These are phyloP conservation scores for Fusarium mexicanum DNA, from an alignment of 2,329 filamentous ascomycete species.

Conservation along the genomic window DNA sequence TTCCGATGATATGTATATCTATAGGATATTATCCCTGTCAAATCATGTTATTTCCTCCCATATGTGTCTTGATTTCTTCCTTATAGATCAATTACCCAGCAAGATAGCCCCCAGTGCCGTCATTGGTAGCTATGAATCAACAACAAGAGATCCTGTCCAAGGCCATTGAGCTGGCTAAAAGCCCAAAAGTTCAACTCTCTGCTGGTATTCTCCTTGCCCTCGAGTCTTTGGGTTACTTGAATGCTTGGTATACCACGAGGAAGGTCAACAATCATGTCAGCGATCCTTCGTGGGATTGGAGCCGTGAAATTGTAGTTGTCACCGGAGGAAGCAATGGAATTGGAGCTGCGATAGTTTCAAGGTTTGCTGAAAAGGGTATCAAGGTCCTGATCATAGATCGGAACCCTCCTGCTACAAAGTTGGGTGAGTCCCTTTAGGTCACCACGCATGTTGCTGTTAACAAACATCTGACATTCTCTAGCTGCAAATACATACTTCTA, in stretches of 20 bases:
- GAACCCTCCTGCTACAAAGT: background rate
- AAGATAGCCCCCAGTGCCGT: fast-evolving
- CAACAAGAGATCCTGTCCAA: background rate
- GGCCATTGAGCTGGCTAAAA: background rate
- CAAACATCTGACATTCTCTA: background rate
- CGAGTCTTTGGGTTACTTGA: background rate
- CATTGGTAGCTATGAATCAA: background rate
- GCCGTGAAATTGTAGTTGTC: background rate
- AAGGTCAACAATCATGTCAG: background rate
- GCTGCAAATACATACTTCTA: background rate
- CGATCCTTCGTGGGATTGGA: background rate
- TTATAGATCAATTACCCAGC: fast-evolving
- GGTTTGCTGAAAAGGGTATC: background rate
- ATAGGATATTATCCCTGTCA: fast-evolving
- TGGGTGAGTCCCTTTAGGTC: background rate
- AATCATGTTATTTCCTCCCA: fast-evolving
- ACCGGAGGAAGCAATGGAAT: background rate
- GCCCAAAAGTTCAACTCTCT: background rate
- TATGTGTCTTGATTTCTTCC: fast-evolving
- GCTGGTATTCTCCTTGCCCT: background rate
- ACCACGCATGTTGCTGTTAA: background rate
- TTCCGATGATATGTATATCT: background rate
- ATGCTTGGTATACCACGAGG: background rate
- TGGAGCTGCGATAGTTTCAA: background rate
- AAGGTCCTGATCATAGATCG: background rate